A percentile compares a stretch with the other conserved stretches of the same genome.
Conservation (phyloP, 2,329 filamentous ascomycete species). For the Cytospora paraplurivora region DNA sequence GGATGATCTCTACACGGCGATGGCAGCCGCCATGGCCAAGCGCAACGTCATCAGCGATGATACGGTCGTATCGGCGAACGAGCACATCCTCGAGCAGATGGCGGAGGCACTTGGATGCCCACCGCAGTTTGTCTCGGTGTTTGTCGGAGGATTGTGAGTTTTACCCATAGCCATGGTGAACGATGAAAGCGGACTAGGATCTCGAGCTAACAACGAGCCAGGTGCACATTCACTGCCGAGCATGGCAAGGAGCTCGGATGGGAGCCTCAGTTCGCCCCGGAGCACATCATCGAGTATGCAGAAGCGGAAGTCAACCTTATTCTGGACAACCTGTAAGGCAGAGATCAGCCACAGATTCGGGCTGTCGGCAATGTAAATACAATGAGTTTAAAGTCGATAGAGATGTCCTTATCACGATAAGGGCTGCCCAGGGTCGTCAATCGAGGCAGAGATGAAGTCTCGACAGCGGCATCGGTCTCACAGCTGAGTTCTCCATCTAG, state of each 20-base stretch:
- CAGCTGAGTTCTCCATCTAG: too few relatives aligned
- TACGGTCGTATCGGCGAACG: constrained; percentile 40
- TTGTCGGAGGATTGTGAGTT: constrained; percentile 47
- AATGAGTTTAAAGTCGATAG: too few relatives aligned
- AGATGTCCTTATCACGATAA: too few relatives aligned
- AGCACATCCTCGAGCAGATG: constrained; percentile 43
- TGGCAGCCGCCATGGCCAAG: constrained; percentile 46
- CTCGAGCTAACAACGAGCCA: constrained; percentile 29
- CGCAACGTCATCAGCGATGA: constrained; percentile 43
- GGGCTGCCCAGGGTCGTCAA: too few relatives aligned
- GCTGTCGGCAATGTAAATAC: too few relatives aligned
- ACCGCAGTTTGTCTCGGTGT: constrained; percentile 42
- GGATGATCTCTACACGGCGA: constrained; percentile 51
- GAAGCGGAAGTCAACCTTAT: constrained; percentile 51
- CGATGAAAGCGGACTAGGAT: neutral
- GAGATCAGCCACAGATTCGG: too few relatives aligned
- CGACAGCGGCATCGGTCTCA: too few relatives aligned
- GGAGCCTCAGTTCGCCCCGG: constrained; percentile 44
- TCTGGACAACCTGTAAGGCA: constrained; percentile 13
- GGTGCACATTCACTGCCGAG: constrained; percentile 47
- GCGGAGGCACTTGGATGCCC: constrained; percentile 41
- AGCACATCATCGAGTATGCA: constrained; percentile 50
- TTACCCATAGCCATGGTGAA: neutral
- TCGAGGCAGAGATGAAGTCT: too few relatives aligned
- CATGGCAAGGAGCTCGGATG: constrained; percentile 48